phyloP scores from a whole-genome alignment of 2,329 filamentous ascomycete species.

The Celoporthe dispersa region DNA sequence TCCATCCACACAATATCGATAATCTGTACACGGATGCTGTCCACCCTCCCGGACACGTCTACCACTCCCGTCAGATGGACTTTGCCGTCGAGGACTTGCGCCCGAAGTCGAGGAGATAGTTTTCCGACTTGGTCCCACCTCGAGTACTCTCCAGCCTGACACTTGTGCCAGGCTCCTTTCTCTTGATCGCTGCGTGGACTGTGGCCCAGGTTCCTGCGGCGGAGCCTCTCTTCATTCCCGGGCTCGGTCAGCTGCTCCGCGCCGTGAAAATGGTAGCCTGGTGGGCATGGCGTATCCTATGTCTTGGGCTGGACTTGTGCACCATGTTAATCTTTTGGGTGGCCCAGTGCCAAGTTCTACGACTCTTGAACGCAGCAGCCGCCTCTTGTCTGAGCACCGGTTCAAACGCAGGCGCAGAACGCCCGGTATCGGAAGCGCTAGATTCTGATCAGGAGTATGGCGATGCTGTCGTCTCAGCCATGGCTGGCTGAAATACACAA shows the following conservation, averaged over 20 bases:
- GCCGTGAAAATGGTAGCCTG: neutral
- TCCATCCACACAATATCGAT: conserved; percentile 72
- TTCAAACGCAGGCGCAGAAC: neutral
- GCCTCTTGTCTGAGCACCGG: neutral
- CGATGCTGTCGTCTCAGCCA: neutral
- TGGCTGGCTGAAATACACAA: neutral
- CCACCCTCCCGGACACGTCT: conserved; percentile 69
- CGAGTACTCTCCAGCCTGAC: neutral
- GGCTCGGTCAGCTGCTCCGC: neutral
- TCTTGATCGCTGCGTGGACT: neutral
- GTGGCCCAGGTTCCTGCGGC: neutral
- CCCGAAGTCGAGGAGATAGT: conserved; percentile 4
- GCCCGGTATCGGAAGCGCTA: neutral
- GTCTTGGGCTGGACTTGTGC: neutral
- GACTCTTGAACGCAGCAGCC: neutral
- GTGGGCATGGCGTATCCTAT: neutral
- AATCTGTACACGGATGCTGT: conserved; percentile 80
- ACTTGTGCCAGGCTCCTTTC: neutral
- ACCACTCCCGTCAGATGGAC: conserved; percentile 68
- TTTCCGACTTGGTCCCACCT: neutral
- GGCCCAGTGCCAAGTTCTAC: neutral
- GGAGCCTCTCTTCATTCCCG: neutral
- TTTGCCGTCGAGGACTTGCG: conserved; percentile 61
- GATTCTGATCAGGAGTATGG: neutral
- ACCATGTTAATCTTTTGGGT: neutral